phyloP scores from a whole-genome alignment of 805 yeast species.

The Myxozyma melibiosi region DNA sequence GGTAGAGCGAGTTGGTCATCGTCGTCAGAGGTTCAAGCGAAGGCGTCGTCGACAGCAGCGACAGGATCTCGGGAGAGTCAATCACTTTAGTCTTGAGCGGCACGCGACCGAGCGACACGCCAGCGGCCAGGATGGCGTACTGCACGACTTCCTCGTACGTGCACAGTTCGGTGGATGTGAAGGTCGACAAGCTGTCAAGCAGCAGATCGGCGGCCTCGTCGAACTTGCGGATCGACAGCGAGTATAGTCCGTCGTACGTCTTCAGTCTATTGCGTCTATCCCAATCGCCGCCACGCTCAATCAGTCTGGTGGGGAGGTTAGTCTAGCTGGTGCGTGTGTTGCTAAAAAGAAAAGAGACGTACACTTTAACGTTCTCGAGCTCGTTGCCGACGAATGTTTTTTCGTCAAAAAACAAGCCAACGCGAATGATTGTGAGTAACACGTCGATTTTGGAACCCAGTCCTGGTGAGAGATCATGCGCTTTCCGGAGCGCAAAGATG shows the following conservation, averaged over 20 bases:
- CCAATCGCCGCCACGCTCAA: slow-evolving; percentile 99
- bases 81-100: slow-evolving; percentile 81
- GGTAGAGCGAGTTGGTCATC: slow-evolving; percentile 82
- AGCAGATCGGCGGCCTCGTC: slow-evolving; percentile 80
- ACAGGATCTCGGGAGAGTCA: slow-evolving; percentile 90
- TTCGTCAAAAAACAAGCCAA: slow-evolving; percentile 90
- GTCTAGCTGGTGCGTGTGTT: not conserved
- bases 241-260: slow-evolving; percentile 84
- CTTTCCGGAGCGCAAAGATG: slow-evolving; percentile 46
- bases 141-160: slow-evolving; percentile 88
- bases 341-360: not conserved
- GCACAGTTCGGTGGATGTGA: slow-evolving; percentile 88
- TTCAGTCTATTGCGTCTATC: slow-evolving; percentile 94
- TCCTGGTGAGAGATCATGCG: slow-evolving; percentile 76
- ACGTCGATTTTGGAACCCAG: slow-evolving; percentile 91
- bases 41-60: slow-evolving; percentile 71
- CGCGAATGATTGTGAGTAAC: slow-evolving; percentile 73
- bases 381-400: slow-evolving; percentile 66
- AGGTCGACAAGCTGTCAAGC: slow-evolving; percentile 90
- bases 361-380: slow-evolving; percentile 66
- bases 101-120: slow-evolving; percentile 76
- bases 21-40: slow-evolving; percentile 78
- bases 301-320: slow-evolving; percentile 46
- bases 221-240: slow-evolving; percentile 83
- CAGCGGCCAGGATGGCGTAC: slow-evolving; percentile 86